Conservation (phyloP, 1,284 basidiomycete species). For the Rhizoctonia solani region DNA sequence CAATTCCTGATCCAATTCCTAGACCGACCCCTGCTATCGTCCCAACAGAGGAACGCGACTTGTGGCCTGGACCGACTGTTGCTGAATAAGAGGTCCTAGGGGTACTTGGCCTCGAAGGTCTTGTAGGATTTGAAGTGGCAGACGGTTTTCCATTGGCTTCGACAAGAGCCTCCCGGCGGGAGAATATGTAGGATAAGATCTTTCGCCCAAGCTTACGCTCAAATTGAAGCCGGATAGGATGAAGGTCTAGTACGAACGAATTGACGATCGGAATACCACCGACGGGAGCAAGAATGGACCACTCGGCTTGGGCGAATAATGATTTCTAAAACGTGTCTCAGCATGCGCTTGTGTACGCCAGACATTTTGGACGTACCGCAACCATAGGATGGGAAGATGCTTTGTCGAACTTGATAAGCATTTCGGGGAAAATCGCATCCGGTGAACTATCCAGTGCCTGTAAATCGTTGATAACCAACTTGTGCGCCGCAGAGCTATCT, state of each 20-base stretch:
- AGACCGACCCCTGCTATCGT: conserved; percentile 13
- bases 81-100: conserved; percentile 52
- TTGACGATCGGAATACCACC: conserved; percentile 94
- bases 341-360: conserved; percentile 37
- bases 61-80: conserved; percentile 11
- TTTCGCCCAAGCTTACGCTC: conserved; percentile 81
- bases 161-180: conserved; percentile 45
- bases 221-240: conserved; percentile 86
- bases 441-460: conserved; percentile 85
- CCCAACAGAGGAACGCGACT: conserved; percentile 10
- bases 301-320: conserved; percentile 71
- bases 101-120: conserved; percentile 51
- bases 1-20: conserved; percentile 12
- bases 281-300: conserved; percentile 85
- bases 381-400: conserved; percentile 66
- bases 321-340: conserved; percentile 51
- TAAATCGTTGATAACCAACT: conserved; percentile 76
- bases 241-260: conserved; percentile 78
- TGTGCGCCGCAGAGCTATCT: conserved; percentile 86
- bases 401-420: conserved; percentile 69
- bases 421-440: conserved; percentile 86
- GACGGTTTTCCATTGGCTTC: conserved; percentile 39
- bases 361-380: conserved; percentile 55
- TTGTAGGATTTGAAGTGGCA: conserved; percentile 49
- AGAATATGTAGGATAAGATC: conserved; percentile 88